Evolutionary conservation across 192 early-diverging fungal species (phyloP).

Genomic region (Coemansia sp.): DNA sequence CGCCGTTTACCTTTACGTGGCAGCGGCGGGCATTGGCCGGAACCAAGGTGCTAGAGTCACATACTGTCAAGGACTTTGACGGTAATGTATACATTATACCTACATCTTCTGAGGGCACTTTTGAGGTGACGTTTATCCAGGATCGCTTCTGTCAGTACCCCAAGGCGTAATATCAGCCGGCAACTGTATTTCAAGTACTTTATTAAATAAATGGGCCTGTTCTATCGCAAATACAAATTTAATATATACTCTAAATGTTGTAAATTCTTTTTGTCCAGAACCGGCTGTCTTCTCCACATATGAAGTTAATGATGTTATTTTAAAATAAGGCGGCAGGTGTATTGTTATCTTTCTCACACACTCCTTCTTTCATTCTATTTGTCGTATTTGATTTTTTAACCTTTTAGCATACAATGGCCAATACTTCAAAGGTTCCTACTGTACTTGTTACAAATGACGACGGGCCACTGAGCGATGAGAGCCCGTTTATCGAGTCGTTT

Average conservation of each 20-base stretch:
- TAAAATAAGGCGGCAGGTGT: not conserved
- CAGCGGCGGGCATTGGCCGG: constrained; percentile 33
- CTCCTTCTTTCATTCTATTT: not conserved
- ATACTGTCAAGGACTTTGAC: constrained; percentile 57
- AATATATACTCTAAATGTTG: not conserved
- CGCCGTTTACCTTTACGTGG: constrained; percentile 71
- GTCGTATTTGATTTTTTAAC: not conserved
- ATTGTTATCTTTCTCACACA: not conserved
- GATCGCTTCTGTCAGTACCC: constrained; percentile 66
- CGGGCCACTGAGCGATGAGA: constrained; percentile 23
- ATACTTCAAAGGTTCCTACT: constrained; percentile 4
- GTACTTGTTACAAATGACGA: constrained; percentile 32
- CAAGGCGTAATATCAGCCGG: constrained; percentile 22
- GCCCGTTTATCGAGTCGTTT: constrained; percentile 31
- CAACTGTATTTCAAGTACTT: not conserved
- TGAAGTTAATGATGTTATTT: not conserved
- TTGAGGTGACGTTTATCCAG: constrained; percentile 60
- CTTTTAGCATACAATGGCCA: not conserved
- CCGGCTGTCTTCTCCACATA: not conserved
- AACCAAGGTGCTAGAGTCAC: constrained; percentile 44
- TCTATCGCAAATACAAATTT: too few species aligned
- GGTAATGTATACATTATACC: constrained; percentile 47
- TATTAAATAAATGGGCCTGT: too few species aligned
- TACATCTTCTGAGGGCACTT: constrained; percentile 61
- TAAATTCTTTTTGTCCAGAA: not conserved